Evolutionary conservation across 2,329 filamentous ascomycete genomes (phyloP).

Genomic region (Phaeosphaeriaceae sp.): DNA sequence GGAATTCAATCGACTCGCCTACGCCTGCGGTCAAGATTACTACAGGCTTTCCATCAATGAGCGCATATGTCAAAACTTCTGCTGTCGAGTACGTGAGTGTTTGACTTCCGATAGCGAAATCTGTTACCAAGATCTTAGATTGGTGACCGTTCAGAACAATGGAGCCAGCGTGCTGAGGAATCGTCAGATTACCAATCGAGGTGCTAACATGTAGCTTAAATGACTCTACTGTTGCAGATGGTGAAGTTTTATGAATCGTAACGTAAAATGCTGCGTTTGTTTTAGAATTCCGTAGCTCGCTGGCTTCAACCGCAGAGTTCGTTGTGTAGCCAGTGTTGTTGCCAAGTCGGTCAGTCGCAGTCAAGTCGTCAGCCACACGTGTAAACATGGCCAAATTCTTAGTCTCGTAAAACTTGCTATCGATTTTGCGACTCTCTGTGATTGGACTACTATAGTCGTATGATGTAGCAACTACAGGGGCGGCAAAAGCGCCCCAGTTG

Average conservation of each 20-base stretch:
- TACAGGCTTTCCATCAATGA: constrained; percentile 46
- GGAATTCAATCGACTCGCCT: constrained; percentile 52
- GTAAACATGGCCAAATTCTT: constrained; percentile 68
- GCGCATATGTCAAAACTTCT: constrained; percentile 57
- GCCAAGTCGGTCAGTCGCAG: constrained; percentile 58
- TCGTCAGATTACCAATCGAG: constrained; percentile 59
- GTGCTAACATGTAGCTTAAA: constrained; percentile 65
- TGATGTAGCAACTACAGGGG: constrained; percentile 64
- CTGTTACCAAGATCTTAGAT: constrained; percentile 67
- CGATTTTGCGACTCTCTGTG: constrained; percentile 63
- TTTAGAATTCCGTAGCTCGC: constrained; percentile 65
- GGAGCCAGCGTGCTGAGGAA: constrained; percentile 58
- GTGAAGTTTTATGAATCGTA: constrained; percentile 61
- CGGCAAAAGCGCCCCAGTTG: constrained; percentile 66
- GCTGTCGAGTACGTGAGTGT: constrained; percentile 62
- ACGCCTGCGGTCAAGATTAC: constrained; percentile 49
- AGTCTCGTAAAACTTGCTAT: constrained; percentile 67
- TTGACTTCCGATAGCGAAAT: constrained; percentile 62
- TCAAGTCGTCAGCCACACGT: constrained; percentile 62
- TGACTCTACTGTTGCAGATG: constrained; percentile 57
- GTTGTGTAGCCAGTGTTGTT: constrained; percentile 60
- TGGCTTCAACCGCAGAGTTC: constrained; percentile 60
- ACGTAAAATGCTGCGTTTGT: constrained; percentile 66
- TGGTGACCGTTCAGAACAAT: constrained; percentile 66
- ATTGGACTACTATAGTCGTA: constrained; percentile 71